Evolutionary conservation across 805 yeast species (phyloP).

Genomic region (Candida boidinii): DNA sequence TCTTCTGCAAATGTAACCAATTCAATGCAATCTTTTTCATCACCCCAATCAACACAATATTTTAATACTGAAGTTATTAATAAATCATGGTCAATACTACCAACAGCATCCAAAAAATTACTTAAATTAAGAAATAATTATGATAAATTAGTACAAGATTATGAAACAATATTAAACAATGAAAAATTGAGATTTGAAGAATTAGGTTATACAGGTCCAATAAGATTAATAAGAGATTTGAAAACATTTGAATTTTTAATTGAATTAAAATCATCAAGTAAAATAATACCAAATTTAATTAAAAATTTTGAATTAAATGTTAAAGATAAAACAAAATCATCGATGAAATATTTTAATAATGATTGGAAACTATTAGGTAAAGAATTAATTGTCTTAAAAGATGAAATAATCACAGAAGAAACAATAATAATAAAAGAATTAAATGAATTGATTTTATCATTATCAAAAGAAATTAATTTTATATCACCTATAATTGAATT

Average conservation of each 20-base stretch:
- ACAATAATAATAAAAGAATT: slow-evolving; percentile 39
- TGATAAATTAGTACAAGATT: slow-evolving; percentile 8
- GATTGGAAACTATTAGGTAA: slow-evolving; percentile 50
- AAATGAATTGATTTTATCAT: slow-evolving; percentile 34
- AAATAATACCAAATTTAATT: slow-evolving; percentile 11
- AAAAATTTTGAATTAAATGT: slow-evolving; percentile 7
- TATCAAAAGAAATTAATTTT: slow-evolving; percentile 37
- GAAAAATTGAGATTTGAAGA: slow-evolving; percentile 5
- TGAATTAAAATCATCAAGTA: slow-evolving; percentile 18
- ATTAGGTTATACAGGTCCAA: slow-evolving; percentile 17
- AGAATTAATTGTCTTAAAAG: slow-evolving; percentile 33
- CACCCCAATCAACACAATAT: slow-evolving; percentile 8
- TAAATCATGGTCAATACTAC: slow-evolving; percentile 17
- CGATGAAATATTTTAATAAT: slow-evolving; percentile 28
- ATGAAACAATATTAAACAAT: slow-evolving; percentile 4
- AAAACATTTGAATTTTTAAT: slow-evolving; percentile 18
- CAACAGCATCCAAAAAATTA: slow-evolving; percentile 13
- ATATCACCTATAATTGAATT: slow-evolving; percentile 44
- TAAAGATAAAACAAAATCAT: slow-evolving; percentile 17
- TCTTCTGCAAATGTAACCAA: too few species aligned
- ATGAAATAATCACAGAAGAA: slow-evolving; percentile 49
- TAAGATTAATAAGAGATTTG: slow-evolving; percentile 16
- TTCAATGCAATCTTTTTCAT: too few species aligned
- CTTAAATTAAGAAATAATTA: slow-evolving; percentile 12
- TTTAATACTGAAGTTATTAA: slow-evolving; percentile 17